Conservation (phyloP, 73 alveolate genomes). For the Stentor roeselii region DNA sequence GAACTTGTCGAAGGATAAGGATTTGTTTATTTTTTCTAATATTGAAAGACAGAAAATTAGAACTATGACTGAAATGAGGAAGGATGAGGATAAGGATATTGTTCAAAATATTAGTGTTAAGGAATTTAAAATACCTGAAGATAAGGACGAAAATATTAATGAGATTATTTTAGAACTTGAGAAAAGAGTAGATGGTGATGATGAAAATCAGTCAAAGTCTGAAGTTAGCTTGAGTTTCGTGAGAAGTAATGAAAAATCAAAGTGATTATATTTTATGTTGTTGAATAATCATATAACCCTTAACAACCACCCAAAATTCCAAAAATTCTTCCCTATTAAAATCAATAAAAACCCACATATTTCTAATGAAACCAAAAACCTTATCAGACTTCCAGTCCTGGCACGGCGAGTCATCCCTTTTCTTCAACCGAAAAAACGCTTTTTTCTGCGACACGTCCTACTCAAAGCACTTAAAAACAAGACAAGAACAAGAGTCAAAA, state of each 20-base stretch:
- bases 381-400: too few relatives aligned
- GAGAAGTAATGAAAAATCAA: background rate
- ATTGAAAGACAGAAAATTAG: too few relatives aligned
- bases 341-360: background rate
- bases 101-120: too few relatives aligned
- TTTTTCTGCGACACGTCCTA: slow-evolving; percentile 5
- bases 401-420: background rate
- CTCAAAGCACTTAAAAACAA: background rate
- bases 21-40: too few relatives aligned
- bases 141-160: background rate
- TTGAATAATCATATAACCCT: background rate
- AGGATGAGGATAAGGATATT: too few relatives aligned
- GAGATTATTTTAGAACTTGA: background rate
- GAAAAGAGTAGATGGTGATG: background rate
- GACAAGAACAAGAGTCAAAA: background rate
- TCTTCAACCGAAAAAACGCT: background rate
- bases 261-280: background rate
- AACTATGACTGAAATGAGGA: too few relatives aligned
- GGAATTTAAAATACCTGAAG: too few relatives aligned
- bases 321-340: background rate
- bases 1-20: too few relatives aligned
- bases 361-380: background rate
- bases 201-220: background rate
- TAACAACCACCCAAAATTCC: background rate
- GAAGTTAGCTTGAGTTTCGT: too few relatives aligned